Base-by-base conservation (phyloP, 2,329 filamentous ascomycete genomes). In the Colletotrichum orbiculare region DNA sequence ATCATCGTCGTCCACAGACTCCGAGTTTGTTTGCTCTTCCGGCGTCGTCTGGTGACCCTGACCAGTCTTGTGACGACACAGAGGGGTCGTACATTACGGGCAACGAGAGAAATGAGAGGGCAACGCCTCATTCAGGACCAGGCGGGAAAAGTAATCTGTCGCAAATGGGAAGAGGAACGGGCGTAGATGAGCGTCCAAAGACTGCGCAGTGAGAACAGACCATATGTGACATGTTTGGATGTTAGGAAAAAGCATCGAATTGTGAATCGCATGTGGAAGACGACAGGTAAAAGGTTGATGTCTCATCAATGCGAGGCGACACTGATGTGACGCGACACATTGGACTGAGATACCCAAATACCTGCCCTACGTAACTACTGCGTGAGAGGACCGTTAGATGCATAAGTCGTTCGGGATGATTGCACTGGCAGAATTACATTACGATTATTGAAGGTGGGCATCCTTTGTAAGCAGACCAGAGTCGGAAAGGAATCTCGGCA, bases 271-370 rank as follows among this genome's bases (percentile, higher is more conserved):
- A 46, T 46, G 52, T 54, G 56, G 61, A 54, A 53, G 60, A 33
- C 33, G 43, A 17, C n/a, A 49, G 56, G 49, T 50, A 52, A 65
- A 56, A 55, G 50, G 41, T 50, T 49, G 35, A 25, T 42, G 57
- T 64, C 50, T 61, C 50, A 15, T 46, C 35, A 50, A 59, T 59
- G 57, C 50, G 15, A 42, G 60, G 60, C 48, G 25, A 35, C 38
- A 41, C 41, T 37, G 25, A 46, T 46, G 46, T 56, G 50, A 52
- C 57, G 43, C 58, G 25, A 25, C 25, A 25, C 25, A 25, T 25
- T 25, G 25, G 25, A 25, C 25, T 25, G 25, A 25, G 25, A 25
- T 25, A 25, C 25, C 25, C 25, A 4, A 25, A 4, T 25, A 25
- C 25, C 25, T 25, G 25, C 25, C 25, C 25, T 25, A 25, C 25